Base-by-base conservation (phyloP, 148 eudicot species). In the Cornus controversa region DNA sequence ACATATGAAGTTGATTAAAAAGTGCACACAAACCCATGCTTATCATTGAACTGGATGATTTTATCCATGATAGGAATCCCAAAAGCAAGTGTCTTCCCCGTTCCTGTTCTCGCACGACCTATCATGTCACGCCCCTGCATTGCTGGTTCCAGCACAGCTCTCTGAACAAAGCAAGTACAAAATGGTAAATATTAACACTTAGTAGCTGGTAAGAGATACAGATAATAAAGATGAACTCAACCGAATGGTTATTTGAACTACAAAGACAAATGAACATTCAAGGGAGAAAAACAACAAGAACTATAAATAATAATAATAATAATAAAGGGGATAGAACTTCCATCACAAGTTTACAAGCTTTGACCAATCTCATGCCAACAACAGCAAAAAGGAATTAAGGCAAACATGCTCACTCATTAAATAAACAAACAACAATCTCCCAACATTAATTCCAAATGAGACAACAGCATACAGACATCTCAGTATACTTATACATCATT, bases 1-100 rank as follows among this genome's bases (percentile, higher is more conserved):
- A 50, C 37, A 15, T 74, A 31, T 29, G 50, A 75, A 60, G 27
- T 42, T 20, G 9, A 57, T 66, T 16, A n/a, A 74, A 37, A 63
- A 45, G 66, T 40, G 74, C 18, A 76, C 36, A 77, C 86, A 72
- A 60, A 95, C 99, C 99, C 99, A 73, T 93, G 82, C 69, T 90
- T 85, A 14, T 72, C 89, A 77, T 93, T 93, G 82, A 78, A 86
- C 66, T 82, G 86, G 26, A 90, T 93, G 75, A 96, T 93, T 81
- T 96, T 96, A 83, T 96, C 99, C 92, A 96, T 76, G 77, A 96
- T 91, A 25, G 98, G 99, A 80, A 96, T 93, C 53, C 97, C 99
- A 86, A 96, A 96, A 80, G 99, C 99, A 66, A 96, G 93, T 20
- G 99, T 96, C 92, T 96, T 96, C 77, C 99, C 99, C 20, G 99